A percentile compares a stretch with the other conserved stretches of the same genome.
phyloP scores from a whole-genome alignment of 805 yeast species.

The Wickerhamiella qilinensis region DNA sequence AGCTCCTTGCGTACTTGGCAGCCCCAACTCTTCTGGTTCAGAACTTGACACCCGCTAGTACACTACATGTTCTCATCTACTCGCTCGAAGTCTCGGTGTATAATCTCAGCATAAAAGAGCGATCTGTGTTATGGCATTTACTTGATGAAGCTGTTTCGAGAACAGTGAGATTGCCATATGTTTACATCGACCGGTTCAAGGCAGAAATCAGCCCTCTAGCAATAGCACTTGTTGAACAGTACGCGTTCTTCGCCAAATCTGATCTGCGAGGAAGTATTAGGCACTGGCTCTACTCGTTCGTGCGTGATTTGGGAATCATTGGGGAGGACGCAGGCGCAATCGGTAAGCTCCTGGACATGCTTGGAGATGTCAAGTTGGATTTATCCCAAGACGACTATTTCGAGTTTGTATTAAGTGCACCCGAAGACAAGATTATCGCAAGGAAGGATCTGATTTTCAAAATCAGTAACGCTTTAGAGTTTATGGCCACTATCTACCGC shows the following conservation, averaged over 20 bases:
- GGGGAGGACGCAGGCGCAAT: slow-evolving; percentile 11
- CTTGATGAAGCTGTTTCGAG: slow-evolving; percentile 67
- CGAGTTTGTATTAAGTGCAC: slow-evolving; percentile 14
- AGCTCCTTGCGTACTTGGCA: slow-evolving; percentile 33
- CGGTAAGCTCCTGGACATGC: not conserved
- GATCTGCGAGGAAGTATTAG: slow-evolving; percentile 1
- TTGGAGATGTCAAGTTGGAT: not conserved
- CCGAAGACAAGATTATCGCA: slow-evolving; percentile 2
- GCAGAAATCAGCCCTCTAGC: slow-evolving; percentile 37
- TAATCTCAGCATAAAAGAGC: slow-evolving; percentile 4
- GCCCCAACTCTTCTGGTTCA: slow-evolving; percentile 41
- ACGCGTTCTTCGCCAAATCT: slow-evolving; percentile 3
- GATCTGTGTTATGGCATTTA: slow-evolving; percentile 36
- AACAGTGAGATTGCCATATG: slow-evolving; percentile 61
- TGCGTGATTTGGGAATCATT: slow-evolving; percentile 9
- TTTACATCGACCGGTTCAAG: slow-evolving; percentile 52
- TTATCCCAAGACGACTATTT: slow-evolving; percentile 12
- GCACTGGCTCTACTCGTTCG: slow-evolving; percentile 9
- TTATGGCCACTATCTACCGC: slow-evolving; percentile 13
- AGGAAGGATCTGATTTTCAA: slow-evolving; percentile 13
- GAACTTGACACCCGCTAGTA: slow-evolving; percentile 24
- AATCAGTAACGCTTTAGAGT: slow-evolving; percentile 12
- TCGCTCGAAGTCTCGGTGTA: slow-evolving; percentile 25
- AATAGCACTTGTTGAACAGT: slow-evolving; percentile 46
- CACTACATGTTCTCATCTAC: slow-evolving; percentile 39